These are phyloP conservation scores for Tremella fuciformis DNA, from an alignment of 768 basidiomycete genomes.

Conservation along the genomic window DNA sequence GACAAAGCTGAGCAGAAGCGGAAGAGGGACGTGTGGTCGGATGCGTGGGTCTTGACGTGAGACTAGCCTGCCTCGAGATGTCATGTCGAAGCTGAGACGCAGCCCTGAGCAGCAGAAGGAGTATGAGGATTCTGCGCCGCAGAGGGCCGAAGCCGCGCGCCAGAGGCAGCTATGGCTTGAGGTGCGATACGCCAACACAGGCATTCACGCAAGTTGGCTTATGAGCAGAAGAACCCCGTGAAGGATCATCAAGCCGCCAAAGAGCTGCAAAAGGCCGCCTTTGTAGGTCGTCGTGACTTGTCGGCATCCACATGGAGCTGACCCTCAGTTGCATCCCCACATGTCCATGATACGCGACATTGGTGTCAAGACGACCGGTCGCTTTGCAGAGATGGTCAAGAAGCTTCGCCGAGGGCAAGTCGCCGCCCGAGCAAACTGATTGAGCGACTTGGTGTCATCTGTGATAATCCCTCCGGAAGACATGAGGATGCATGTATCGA, in stretches of 20 bases:
- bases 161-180: not conserved
- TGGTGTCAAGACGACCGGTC: constrained; percentile 1
- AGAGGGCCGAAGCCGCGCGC: not conserved
- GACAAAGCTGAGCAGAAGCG: constrained; percentile 1
- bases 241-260: constrained; percentile 2
- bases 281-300: not conserved
- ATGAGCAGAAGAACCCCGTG: not conserved
- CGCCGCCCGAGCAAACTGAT: not conserved
- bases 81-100: not conserved
- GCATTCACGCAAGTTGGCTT: not conserved
- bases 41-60: not conserved
- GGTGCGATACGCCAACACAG: not conserved
- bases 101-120: not conserved
- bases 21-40: not conserved
- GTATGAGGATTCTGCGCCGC: not conserved
- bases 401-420: not conserved
- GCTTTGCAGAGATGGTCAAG: constrained; percentile 4
- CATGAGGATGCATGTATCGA: not conserved
- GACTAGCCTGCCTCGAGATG: too few relatives aligned
- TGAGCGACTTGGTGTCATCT: not conserved
- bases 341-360: not conserved
- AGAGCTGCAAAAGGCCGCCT: not conserved
- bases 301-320: too few relatives aligned
- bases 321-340: not conserved
- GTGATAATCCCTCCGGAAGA: not conserved